Percentiles rank a stretch among this genome's conserved stretches.
Conservation (phyloP, 768 basidiomycete species). For the Xerocomellus chrysenteron region DNA sequence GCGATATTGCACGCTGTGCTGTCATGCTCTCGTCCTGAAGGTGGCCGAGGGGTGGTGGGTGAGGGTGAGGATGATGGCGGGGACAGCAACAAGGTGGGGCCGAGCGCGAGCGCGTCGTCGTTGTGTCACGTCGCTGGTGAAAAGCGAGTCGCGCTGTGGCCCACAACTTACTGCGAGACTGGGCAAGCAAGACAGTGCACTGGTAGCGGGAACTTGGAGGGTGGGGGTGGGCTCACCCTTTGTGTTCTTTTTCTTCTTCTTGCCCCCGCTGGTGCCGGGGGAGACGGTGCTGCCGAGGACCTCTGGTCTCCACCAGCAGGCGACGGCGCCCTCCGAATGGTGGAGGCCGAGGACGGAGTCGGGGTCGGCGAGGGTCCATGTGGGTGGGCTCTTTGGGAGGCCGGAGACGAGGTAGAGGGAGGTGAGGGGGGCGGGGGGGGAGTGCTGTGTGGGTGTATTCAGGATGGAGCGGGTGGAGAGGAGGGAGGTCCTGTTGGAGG, state of each 20-base stretch:
- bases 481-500: conserved; percentile 70
- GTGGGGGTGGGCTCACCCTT: conserved; percentile 52
- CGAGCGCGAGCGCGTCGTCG: too few relatives aligned
- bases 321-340: conserved; percentile 82
- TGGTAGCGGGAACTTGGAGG: too few relatives aligned
- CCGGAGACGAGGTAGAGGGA: conserved; percentile 88
- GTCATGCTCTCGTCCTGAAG: too few relatives aligned
- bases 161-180: too few relatives aligned
- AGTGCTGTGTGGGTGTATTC: conserved; percentile 54
- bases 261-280: conserved; percentile 77
- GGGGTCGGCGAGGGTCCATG: conserved; percentile 86
- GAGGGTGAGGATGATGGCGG: too few relatives aligned
- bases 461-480: conserved; percentile 59
- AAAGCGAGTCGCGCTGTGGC: too few relatives aligned
- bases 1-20: too few relatives aligned
- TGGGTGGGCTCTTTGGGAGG: conserved; percentile 84
- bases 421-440: conserved; percentile 72
- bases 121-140: too few relatives aligned
- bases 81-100: too few relatives aligned
- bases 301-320: conserved; percentile 89
- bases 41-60: too few relatives aligned
- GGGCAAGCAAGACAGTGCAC: too few relatives aligned
- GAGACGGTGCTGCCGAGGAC: conserved; percentile 86
- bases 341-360: conserved; percentile 79
- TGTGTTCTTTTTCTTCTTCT: conserved; percentile 64